Evolutionary conservation across 768 basidiomycete genomes (phyloP), one percentile per base, ranked within the genome.

Genomic region (Phanerochaete sordida): DNA sequence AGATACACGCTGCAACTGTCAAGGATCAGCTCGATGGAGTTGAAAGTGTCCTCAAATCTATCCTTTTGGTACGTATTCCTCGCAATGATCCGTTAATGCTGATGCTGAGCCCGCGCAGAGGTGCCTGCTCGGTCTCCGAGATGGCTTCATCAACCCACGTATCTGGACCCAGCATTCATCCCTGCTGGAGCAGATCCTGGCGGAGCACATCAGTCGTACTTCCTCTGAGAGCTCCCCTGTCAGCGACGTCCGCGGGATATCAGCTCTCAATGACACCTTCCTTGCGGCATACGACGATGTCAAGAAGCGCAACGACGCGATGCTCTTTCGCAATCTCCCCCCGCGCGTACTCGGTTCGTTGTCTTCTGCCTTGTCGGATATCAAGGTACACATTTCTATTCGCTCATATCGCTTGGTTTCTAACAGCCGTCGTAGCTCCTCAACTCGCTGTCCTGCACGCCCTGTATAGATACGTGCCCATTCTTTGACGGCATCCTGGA

Each of bases 221-320:
- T 69, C 64, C 26, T 70, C 64, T 31, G 63, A 66, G 50, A 43
- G 16, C 45, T 30, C 26, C 19, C 12, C 23, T 74, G 75, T 50
- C 68, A 69, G 48, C 68, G 73, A 57, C 66, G 79, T 16, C 78
- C 77, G 37, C 76, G 78, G 57, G 76, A 72, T 49, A 63, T 70
- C 33, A 26, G 78, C 51, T 58, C 68, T 85, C 61, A 82, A 73
- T 49, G 78, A 75, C 47, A 73, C 75, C 1, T 74, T 93, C 33
- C 69, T 79, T 3, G 81, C 84, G 52, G 84, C 86, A 58, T 79
- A 91, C 48, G 73, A 75, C n/a, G 88, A 90, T 65, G 84, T 94
- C 26, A 85, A 82, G 62, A 77, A 81, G 56, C 81, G 94, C 57
- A 95, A 94, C 60, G 90, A 94, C 60, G 88, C 89, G 1, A 85